Evolutionary conservation across 1,284 basidiomycete genomes (phyloP), one percentile per base, ranked within the genome.

Genomic region (Agaricales sp.): DNA sequence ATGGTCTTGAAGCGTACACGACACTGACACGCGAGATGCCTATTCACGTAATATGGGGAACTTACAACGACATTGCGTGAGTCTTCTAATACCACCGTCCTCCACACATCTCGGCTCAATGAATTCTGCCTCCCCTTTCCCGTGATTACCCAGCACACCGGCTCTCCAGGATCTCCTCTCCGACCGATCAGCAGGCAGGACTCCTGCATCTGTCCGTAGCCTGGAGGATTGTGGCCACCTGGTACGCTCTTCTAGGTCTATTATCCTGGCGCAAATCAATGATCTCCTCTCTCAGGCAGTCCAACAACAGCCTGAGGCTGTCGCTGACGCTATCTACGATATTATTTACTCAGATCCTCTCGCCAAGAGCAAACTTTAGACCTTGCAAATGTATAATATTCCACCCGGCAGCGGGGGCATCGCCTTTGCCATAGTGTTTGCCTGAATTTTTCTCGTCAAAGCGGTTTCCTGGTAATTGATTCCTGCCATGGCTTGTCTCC

Each of bases 201-300:
- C 50, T 19, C 55, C 55, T 2, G 51, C 43, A 11, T 56, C 55
- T n/a, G 52, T 56, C 11, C 52, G 51, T 3, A 43, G 50, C 13
- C 48, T 56, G 20, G 45, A 52, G 8, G 51, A 51, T 37, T 53
- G 50, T n/a, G 53, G 55, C 6, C 55, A 55, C 50, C 47, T 56
- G 48, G 55, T 52, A 26, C 22, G 50, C 16, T 14, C 44, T 14
- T 30, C 41, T 14, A 23, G 1, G 44, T 11, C 21, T 25, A 4
- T 3, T 25, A 20, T 47, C 23, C 14, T 26, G 8, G 30, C 8
- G 8, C 49, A 30, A 2, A 26, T 38, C 19, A 14, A 20, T 44
- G 45, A 44, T 43, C 18, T 1, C 16, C 23, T 25, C 11, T 38
- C 41, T n/a, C 45, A 53, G 53, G 52, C 53, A 3, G 47, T 56